These are phyloP conservation scores for Tilletia indica DNA, from an alignment of 1,284 basidiomycete genomes.

Conservation along the genomic window DNA sequence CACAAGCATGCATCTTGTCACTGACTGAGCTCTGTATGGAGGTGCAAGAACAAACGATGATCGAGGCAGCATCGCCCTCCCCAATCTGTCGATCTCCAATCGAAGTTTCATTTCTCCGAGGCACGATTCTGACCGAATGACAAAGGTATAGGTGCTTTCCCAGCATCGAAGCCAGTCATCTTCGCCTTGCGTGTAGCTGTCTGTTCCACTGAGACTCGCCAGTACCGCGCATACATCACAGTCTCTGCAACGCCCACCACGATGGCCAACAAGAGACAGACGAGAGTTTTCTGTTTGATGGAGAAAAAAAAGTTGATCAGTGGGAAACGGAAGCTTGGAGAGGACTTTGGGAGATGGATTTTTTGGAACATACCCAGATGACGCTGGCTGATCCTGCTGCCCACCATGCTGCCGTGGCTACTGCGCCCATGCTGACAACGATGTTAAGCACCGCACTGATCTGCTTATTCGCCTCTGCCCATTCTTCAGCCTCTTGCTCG, in stretches of 20 bases:
- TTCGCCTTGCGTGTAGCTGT: not conserved
- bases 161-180: conserved; percentile 7
- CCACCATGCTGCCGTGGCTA: conserved; percentile 33
- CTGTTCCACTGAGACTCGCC: conserved; percentile 14
- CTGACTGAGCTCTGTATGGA: too few species aligned
- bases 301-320: not conserved
- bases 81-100: too few species aligned
- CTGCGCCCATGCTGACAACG: conserved; percentile 28
- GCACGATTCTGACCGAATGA: too few species aligned
- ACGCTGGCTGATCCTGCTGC: conserved; percentile 20
- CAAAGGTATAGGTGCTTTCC: not conserved
- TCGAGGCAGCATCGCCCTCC: too few species aligned
- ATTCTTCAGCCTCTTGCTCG: conserved; percentile 24
- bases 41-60: too few species aligned
- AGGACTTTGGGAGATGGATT: not conserved
- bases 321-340: conserved; percentile 19
- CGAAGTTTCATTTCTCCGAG: too few species aligned
- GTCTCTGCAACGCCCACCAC: conserved; percentile 26
- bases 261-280: not conserved
- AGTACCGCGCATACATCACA: conserved; percentile 27
- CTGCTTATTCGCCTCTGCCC: conserved; percentile 26
- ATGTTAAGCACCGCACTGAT: conserved; percentile 29
- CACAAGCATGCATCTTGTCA: too few species aligned
- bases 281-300: conserved; percentile 5
- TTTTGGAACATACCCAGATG: conserved; percentile 23